A percentile compares a stretch with the other conserved stretches of the same genome.
phyloP scores from a whole-genome alignment of 306 rosid genomes.

The Hippophae gyantsensis region DNA sequence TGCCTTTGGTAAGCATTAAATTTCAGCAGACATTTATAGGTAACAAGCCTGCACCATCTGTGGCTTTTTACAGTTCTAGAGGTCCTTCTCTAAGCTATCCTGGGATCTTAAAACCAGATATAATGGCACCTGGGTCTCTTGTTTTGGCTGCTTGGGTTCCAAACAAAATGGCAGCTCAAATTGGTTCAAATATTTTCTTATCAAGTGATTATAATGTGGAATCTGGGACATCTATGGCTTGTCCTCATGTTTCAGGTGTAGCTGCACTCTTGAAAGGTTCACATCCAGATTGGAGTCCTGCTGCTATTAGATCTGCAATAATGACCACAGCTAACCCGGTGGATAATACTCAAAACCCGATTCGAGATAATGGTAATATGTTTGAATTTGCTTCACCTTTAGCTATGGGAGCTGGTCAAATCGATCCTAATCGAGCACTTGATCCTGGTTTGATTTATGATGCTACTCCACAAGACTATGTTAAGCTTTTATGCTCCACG shows the following conservation, averaged over 20 bases:
- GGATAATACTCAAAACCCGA: constrained; percentile 1
- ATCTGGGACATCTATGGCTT: constrained; percentile 26
- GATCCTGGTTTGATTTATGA: constrained; percentile 22
- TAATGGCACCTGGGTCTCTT: constrained; percentile 18
- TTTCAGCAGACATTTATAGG: constrained; percentile 28
- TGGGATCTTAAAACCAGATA: constrained; percentile 9
- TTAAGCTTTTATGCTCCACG: constrained; percentile 12
- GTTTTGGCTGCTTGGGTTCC: constrained; percentile 27
- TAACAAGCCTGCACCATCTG: constrained; percentile 30
- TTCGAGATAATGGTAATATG: background rate
- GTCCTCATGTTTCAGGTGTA: constrained; percentile 12
- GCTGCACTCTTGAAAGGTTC: constrained; percentile 7
- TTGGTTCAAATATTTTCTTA: background rate
- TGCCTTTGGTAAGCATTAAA: constrained; percentile 19
- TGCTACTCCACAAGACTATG: constrained; percentile 10
- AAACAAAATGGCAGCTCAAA: background rate
- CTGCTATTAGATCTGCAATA: constrained; percentile 13
- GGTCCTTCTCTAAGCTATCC: constrained; percentile 27
- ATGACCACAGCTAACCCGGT: constrained; percentile 9
- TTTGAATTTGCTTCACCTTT: background rate
- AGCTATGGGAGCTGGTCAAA: constrained; percentile 11
- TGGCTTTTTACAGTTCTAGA: constrained; percentile 29
- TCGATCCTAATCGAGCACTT: constrained; percentile 14
- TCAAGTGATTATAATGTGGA: constrained; percentile 17
- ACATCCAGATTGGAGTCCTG: constrained; percentile 5